These are phyloP conservation scores for Gossypium arboreum DNA, from an alignment of 345 rosid genomes.

Conservation along the genomic window DNA sequence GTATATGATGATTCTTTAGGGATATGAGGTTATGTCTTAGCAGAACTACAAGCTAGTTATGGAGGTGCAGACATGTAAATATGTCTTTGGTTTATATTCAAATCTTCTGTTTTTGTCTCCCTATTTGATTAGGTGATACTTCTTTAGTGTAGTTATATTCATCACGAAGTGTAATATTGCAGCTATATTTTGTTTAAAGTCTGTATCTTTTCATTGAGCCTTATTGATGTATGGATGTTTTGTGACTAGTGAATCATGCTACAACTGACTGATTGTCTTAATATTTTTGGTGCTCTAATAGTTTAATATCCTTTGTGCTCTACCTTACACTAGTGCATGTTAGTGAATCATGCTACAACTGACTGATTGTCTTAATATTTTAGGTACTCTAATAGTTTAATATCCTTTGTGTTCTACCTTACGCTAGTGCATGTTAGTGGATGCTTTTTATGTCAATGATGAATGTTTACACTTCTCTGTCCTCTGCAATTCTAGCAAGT, in stretches of 20 bases:
- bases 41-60: background rate
- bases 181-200: background rate
- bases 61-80: background rate
- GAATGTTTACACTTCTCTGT: too few species aligned
- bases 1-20: background rate
- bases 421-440: background rate
- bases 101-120: background rate
- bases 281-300: background rate
- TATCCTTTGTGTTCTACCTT: background rate
- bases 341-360: too few species aligned
- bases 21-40: background rate
- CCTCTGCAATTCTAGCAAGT: too few species aligned
- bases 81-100: background rate
- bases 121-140: background rate
- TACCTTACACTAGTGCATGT: background rate
- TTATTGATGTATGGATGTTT: background rate
- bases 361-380: too few species aligned
- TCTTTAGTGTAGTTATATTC: background rate
- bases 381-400: slow-evolving; percentile 2
- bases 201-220: background rate
- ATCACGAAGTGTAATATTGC: background rate
- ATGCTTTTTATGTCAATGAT: background rate
- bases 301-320: background rate
- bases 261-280: background rate
- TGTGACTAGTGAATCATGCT: background rate